Conservation (phyloP, 129 eudicot genomes). For the Flaveria brownii region DNA sequence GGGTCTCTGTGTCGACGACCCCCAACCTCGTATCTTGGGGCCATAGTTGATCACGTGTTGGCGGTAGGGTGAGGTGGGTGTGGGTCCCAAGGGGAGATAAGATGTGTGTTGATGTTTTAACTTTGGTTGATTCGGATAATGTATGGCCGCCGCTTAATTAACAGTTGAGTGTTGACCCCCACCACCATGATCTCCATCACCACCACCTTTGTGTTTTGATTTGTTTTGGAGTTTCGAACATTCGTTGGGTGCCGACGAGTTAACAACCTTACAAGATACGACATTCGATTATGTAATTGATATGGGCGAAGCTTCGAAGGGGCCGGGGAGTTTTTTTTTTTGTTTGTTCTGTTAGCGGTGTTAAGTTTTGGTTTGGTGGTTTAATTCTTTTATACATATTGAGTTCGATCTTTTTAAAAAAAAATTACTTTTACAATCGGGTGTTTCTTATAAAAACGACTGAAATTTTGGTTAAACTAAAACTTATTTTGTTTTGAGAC, state of each 20-base stretch:
- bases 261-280: no score
- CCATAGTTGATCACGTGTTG: not conserved
- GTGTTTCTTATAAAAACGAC: no score
- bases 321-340: no score
- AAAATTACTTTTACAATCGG: no score
- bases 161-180: constrained; percentile 31
- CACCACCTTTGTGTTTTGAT: not conserved
- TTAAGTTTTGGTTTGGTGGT: no score
- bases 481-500: no score
- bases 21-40: constrained; percentile 17
- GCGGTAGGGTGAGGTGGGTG: constrained; percentile 9
- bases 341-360: no score
- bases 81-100: constrained; percentile 5
- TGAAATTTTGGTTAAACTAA: no score
- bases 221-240: constrained; percentile 3
- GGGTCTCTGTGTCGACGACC: not conserved
- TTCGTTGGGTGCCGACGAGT: not conserved
- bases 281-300: no score
- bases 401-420: no score
- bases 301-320: no score
- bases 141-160: constrained; percentile 32
- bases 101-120: constrained; percentile 3
- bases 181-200: not conserved
- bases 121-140: constrained; percentile 33
- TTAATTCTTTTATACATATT: no score